Percentiles rank a stretch among this genome's conserved stretches.
Conservation (phyloP, 129 eudicot species). For the Artemisia tridentata region DNA sequence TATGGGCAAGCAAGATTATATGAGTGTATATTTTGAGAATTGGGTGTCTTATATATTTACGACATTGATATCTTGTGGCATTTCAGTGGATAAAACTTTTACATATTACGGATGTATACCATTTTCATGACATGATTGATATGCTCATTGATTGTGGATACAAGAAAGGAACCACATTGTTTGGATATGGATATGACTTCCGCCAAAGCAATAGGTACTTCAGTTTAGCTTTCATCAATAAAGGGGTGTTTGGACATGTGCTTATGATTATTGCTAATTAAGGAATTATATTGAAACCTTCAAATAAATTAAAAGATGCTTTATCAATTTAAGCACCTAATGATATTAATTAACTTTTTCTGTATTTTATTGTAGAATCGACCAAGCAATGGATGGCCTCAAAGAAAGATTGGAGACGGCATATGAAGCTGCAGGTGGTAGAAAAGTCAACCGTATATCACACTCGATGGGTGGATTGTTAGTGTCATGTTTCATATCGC, state of each 20-base stretch:
- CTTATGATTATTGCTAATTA: background rate
- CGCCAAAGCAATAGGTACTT: conserved; percentile 88
- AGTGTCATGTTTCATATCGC: conserved; percentile 72
- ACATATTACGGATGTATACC: conserved; percentile 71
- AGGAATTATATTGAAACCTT: background rate
- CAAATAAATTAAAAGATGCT: background rate
- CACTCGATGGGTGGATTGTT: conserved; percentile 95
- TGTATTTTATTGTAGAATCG: conserved; percentile 61
- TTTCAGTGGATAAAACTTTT: conserved; percentile 67
- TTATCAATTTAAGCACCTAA: background rate
- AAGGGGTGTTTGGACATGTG: background rate
- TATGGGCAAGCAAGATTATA: background rate
- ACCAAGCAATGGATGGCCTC: conserved; percentile 64
- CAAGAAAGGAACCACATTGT: conserved; percentile 90
- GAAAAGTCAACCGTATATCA: conserved; percentile 78
- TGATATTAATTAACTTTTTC: background rate
- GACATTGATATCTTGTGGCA: conserved; percentile 14
- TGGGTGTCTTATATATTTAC: background rate
- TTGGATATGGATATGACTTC: conserved; percentile 93
- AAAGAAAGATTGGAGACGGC: conserved; percentile 68
- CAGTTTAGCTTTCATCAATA: background rate
- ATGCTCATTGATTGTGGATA: conserved; percentile 90
- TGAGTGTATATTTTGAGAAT: background rate
- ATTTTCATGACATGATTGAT: conserved; percentile 95
- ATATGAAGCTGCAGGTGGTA: conserved; percentile 82